Evolutionary conservation across 2,329 filamentous ascomycete genomes (phyloP), one percentile per base, ranked within the genome.

Genomic region (Triangularia verruculosa): DNA sequence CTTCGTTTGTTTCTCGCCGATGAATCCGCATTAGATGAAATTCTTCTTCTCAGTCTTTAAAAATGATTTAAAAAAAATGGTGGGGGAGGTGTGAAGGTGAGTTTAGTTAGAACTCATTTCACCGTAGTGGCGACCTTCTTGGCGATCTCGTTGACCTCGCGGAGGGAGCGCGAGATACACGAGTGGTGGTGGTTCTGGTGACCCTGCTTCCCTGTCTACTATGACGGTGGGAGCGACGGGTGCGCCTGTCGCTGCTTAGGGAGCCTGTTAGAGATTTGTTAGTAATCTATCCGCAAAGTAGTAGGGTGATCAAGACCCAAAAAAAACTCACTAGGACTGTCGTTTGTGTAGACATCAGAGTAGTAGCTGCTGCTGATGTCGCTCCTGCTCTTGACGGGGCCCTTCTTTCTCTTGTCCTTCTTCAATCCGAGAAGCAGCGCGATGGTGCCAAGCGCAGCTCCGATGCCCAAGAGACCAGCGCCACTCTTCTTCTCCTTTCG

Each of bases 361-460:
- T 79, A 85, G 72, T 83, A 82, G 72, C 77, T 82, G 75, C 83
- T 83, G 72, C 77, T 76, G 66, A 76, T 69, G 70, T 80, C 73
- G 77, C 80, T 82, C 63, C 78, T 74, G 17, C 79, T 70, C 57
- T 75, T 77, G 56, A 72, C 71, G 70, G 78, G 78, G 66, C 72
- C 74, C 63, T 73, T 72, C 70, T 77, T 75, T 74, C 82, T 82
- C 67, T 83, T 78, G 72, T 83, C 79, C 65, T 79, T 79, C 66
- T 72, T 75, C 54, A 87, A 71, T 64, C 85, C 85, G 67, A 87
- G 79, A 62, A 87, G 74, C 52, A 82, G 77, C 64, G 82, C 76
- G 64, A 87, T 69, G 4, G 83, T 82, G n/a, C 80, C 79, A 15
- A 80, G 78, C 17, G 78, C 78, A 24, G 81, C 81, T 52, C 79